Conservation (phyloP, 2,329 filamentous ascomycete species). For the Trichoderma afroharzianum region DNA sequence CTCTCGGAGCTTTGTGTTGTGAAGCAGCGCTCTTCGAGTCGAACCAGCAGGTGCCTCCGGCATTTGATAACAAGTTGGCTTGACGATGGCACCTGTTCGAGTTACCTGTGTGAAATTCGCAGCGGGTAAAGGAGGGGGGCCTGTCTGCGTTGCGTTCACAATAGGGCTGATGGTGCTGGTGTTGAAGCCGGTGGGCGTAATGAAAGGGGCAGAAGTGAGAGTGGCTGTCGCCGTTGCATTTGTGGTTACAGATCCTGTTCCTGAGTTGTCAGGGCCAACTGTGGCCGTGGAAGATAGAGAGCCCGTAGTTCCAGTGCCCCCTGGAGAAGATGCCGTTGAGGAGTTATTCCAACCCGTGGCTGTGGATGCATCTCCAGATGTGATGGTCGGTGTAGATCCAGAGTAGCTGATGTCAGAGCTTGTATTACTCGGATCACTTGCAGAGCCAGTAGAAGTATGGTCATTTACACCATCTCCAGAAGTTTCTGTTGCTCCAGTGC, state of each 20-base stretch:
- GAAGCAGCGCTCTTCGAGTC: slow-evolving; percentile 28
- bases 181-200: slow-evolving; percentile 15
- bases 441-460: neutral
- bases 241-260: neutral
- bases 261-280: neutral
- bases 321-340: neutral
- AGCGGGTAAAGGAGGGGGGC: slow-evolving; percentile 23
- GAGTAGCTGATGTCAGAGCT: neutral
- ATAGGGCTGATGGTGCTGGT: neutral
- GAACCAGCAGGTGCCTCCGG: slow-evolving; percentile 23
- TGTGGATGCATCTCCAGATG: neutral
- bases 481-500: neutral
- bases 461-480: neutral
- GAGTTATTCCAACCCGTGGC: slow-evolving; percentile 12
- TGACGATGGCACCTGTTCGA: slow-evolving; percentile 26
- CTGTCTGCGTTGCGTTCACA: slow-evolving; percentile 15
- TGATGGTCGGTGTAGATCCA: neutral
- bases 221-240: neutral
- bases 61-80: slow-evolving; percentile 32
- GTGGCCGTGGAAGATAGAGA: neutral
- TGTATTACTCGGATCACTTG: neutral
- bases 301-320: neutral
- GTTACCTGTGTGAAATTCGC: slow-evolving; percentile 34
- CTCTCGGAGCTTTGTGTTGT: slow-evolving; percentile 30
- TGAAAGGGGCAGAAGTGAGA: slow-evolving; percentile 10